phyloP scores from a whole-genome alignment of 2,329 filamentous ascomycete genomes.

The Fusarium hostae region DNA sequence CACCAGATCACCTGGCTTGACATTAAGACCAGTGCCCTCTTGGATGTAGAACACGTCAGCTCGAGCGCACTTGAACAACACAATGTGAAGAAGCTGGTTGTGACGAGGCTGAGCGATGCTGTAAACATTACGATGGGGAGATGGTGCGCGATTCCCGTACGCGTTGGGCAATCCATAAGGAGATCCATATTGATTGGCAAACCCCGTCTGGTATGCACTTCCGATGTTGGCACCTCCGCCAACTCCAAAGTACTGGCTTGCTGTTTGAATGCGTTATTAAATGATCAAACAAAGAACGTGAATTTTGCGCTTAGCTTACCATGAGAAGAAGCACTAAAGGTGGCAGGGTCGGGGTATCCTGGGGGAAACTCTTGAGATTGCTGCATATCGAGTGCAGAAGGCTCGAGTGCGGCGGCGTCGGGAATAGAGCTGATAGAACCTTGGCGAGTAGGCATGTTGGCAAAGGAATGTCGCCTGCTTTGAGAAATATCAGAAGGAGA shows the following conservation, averaged over 20 bases:
- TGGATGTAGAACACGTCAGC: constrained; percentile 98
- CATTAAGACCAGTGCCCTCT: constrained; percentile 90
- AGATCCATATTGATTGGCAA: constrained; percentile 56
- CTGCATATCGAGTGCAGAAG: constrained; percentile 56
- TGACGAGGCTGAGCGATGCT: constrained; percentile 69
- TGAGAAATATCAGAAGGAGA: constrained; percentile 73
- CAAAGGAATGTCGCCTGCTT: constrained; percentile 84
- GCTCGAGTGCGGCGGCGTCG: constrained; percentile 62
- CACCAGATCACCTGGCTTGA: constrained; percentile 92
- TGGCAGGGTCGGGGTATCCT: constrained; percentile 53
- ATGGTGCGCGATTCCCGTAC: constrained; percentile 64
- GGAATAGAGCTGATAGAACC: constrained; percentile 70
- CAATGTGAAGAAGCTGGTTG: constrained; percentile 83
- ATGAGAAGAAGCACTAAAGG: constrained; percentile 52
- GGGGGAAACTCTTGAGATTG: constrained; percentile 56
- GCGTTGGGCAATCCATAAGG: constrained; percentile 58
- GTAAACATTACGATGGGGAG: constrained; percentile 71
- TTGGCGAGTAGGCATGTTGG: constrained; percentile 72
- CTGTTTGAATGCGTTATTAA: constrained; percentile 15
- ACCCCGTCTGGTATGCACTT: constrained; percentile 45
- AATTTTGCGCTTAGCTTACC: constrained; percentile 49
- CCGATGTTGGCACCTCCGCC: constrained; percentile 40
- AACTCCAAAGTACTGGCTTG: constrained; percentile 44
- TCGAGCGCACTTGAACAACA: constrained; percentile 95
- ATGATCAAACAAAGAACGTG: neutral